phyloP scores from a whole-genome alignment of 176 grass and related monocot genomes.

The Oryza australiensis region DNA sequence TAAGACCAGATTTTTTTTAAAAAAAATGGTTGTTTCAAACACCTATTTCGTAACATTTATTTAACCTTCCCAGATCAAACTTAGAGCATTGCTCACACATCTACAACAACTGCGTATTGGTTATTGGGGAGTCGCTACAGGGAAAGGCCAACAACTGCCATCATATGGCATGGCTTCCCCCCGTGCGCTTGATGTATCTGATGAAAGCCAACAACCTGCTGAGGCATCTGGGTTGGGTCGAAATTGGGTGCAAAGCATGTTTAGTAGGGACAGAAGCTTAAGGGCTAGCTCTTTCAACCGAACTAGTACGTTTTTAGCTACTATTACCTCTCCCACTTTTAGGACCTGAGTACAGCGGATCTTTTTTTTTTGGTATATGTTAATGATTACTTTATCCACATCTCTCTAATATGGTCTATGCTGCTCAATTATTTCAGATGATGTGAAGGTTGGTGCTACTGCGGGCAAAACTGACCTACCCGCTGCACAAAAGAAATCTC shows the following conservation, averaged over 20 bases:
- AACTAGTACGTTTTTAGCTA: slow-evolving; percentile 58
- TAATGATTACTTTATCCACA: not conserved
- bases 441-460: slow-evolving; percentile 56
- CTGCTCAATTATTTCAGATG: slow-evolving; percentile 48
- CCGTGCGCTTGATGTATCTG: slow-evolving; percentile 68
- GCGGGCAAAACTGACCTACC: slow-evolving; percentile 59
- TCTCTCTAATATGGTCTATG: slow-evolving; percentile 31
- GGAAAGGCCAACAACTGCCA: slow-evolving; percentile 55
- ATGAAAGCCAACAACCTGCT: slow-evolving; percentile 88
- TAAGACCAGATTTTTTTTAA: slow-evolving; percentile 17
- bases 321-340: not conserved
- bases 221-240: slow-evolving; percentile 91
- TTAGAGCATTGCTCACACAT: slow-evolving; percentile 93
- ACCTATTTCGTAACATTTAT: slow-evolving; percentile 26
- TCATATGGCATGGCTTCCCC: slow-evolving; percentile 80
- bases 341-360: slow-evolving; percentile 11
- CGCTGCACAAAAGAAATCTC: slow-evolving; percentile 81
- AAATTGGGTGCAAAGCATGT: slow-evolving; percentile 99
- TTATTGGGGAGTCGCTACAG: slow-evolving; percentile 82
- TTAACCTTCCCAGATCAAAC: slow-evolving; percentile 72
- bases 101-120: slow-evolving; percentile 90
- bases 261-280: slow-evolving; percentile 93
- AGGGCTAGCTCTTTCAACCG: slow-evolving; percentile 81
- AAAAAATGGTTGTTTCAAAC: slow-evolving; percentile 14
- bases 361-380: not conserved